These are phyloP conservation scores for Melocanna baccifera DNA, from an alignment of 176 grass and related monocot species.

Conservation along the genomic window DNA sequence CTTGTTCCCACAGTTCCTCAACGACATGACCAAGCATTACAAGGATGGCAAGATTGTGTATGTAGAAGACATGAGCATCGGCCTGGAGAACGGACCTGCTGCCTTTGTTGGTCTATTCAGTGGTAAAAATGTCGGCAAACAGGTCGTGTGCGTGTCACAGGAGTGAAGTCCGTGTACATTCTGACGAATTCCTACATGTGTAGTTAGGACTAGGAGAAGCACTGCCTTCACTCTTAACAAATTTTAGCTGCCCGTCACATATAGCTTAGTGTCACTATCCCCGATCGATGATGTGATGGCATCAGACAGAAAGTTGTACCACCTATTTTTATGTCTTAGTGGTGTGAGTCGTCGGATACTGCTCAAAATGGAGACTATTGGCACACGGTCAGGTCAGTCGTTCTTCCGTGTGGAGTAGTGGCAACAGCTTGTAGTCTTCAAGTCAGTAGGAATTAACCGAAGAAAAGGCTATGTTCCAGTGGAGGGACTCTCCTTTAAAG, in stretches of 20 bases:
- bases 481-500: too few species aligned
- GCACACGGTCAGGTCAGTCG: too few species aligned
- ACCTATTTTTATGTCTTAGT: not conserved
- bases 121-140: slow-evolving; percentile 82
- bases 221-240: not conserved
- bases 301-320: not conserved
- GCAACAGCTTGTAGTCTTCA: not conserved
- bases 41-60: slow-evolving; percentile 64
- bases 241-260: not conserved
- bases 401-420: too few species aligned
- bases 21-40: slow-evolving; percentile 45
- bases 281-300: not conserved
- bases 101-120: slow-evolving; percentile 76
- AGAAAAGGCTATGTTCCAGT: not conserved
- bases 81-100: slow-evolving; percentile 61
- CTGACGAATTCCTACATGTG: not conserved
- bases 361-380: not conserved
- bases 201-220: not conserved
- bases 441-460: not conserved
- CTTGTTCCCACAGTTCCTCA: slow-evolving; percentile 57
- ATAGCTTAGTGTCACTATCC: not conserved
- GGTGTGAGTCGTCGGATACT: not conserved
- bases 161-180: slow-evolving; percentile 21
- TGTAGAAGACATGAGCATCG: slow-evolving; percentile 63
- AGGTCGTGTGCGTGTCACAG: slow-evolving; percentile 49